A percentile compares a stretch with the other conserved stretches of the same genome.
phyloP scores from a whole-genome alignment of 2,329 filamentous ascomycete species.

The Pezicula neosporulosa region DNA sequence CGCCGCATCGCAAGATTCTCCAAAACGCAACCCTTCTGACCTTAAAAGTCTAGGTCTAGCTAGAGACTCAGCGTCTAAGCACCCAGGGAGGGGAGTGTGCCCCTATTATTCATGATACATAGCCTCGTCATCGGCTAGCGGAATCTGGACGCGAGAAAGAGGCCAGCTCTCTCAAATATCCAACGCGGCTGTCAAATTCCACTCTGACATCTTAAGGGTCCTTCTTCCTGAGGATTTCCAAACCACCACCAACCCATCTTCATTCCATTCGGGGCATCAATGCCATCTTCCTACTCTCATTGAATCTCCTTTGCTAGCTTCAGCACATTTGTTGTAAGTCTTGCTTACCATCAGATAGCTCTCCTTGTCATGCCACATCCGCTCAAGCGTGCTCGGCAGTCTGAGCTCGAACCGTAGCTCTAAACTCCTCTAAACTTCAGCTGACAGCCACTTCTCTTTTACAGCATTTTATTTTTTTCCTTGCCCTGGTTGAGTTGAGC shows the following conservation, averaged over 20 bases:
- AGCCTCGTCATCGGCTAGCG: slow-evolving; percentile 1
- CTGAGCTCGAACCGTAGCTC: slow-evolving; percentile 3
- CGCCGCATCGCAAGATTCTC: too few species aligned
- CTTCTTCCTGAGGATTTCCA: background rate
- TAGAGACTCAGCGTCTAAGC: too few species aligned
- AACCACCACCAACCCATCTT: slow-evolving; percentile 18
- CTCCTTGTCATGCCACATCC: background rate
- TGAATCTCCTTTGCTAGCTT: slow-evolving; percentile 10
- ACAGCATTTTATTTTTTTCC: slow-evolving; percentile 10
- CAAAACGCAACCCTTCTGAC: too few species aligned
- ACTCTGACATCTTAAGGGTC: slow-evolving; percentile 2
- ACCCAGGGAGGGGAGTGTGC: background rate
- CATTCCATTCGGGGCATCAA: slow-evolving; percentile 19
- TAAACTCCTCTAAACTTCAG: slow-evolving; percentile 5
- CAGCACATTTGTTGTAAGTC: slow-evolving; percentile 5
- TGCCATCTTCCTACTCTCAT: slow-evolving; percentile 20
- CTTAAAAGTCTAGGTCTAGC: too few species aligned
- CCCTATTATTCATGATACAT: slow-evolving; percentile 8
- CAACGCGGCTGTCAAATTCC: slow-evolving; percentile 7
- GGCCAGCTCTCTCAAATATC: slow-evolving; percentile 9
- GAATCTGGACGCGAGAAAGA: background rate
- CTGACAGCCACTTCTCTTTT: slow-evolving; percentile 12
- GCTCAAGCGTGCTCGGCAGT: background rate
- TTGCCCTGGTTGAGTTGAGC: slow-evolving; percentile 7
- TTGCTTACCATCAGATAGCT: background rate